Base-by-base conservation (phyloP, 306 rosid genomes). In the Carpinus viminea region DNA sequence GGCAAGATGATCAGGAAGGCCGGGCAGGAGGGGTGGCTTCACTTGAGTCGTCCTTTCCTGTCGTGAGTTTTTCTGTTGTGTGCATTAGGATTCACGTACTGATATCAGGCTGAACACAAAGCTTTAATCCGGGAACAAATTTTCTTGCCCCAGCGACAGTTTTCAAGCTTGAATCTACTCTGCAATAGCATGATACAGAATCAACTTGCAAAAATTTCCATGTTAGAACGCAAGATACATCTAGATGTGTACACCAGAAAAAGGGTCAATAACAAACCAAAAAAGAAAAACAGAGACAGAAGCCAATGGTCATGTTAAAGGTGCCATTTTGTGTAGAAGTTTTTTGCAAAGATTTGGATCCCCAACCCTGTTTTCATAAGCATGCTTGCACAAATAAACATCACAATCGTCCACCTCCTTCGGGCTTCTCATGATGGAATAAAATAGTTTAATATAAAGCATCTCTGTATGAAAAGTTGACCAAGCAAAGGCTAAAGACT, bases 1-100 rank as follows among this genome's bases (percentile, higher is more conserved):
- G 26, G 99, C 99, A 76, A 96, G 99, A 88, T 96, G 98, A 65
- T 96, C 99, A 5, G 99, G 99, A 78, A 96, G 97, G 77, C 99
- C 99, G 1, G 99, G 98, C 72, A 96, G 84, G 53, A 96, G 93
- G 64, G 99, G 98, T 76, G 98, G 94, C 84, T 96, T 98, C 84
- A 90, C 83, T 76, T 94, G 85, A 46, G n/a, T n/a, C n/a, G 94
- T 90, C 85, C 87, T 93, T 79, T 96, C 99, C 83, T 91, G 80
- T 8, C 99, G 92, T 26, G 83, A 86, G 72, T 71, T 88, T 88
- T 91, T 70, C 85, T 91, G 87, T 65, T 88, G 80, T 93, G 99
- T 11, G 98, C 96, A 76, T 91, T 90, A 4, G 99, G 98, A 83
- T 96, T n/a, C n/a, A n/a, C n/a, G n/a, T n/a, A n/a, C n/a, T 91